Conservation (phyloP, 2,329 filamentous ascomycete genomes). For the Aureobasidium sp. region DNA sequence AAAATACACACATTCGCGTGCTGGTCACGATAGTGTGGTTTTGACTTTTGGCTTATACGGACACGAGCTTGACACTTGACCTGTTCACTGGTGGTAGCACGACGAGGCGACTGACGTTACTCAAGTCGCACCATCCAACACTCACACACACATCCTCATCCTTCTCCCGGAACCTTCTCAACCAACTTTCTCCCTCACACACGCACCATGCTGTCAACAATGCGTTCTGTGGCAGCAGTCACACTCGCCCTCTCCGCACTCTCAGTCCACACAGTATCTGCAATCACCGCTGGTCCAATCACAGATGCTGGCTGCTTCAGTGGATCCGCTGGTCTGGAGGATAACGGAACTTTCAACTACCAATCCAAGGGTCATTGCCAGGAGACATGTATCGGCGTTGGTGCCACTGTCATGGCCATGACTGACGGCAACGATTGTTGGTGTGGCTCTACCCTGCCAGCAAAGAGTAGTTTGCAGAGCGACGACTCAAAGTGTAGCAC, state of each 20-base stretch:
- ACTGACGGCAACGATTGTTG: conserved; percentile 57
- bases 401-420: conserved; percentile 50
- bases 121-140: background rate
- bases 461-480: conserved; percentile 41
- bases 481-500: conserved; percentile 54
- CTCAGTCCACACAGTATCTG: conserved; percentile 1
- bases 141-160: background rate
- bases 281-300: conserved; percentile 12
- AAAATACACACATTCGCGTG: background rate
- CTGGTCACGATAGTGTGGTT: conserved; percentile 11
- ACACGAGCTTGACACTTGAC: background rate
- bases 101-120: background rate
- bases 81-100: background rate
- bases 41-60: background rate
- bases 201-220: background rate
- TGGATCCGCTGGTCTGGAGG: conserved; percentile 36
- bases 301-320: conserved; percentile 44
- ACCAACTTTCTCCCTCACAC: background rate
- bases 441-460: conserved; percentile 64
- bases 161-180: background rate
- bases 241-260: conserved; percentile 5
- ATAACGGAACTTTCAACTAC: conserved; percentile 42
- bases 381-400: conserved; percentile 39
- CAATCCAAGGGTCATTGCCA: conserved; percentile 51
- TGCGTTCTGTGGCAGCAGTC: background rate